A percentile compares a stretch with the other conserved stretches of the same genome.
Conservation (phyloP, 1,139 yeast genomes). For the Fermentozyma sake region DNA sequence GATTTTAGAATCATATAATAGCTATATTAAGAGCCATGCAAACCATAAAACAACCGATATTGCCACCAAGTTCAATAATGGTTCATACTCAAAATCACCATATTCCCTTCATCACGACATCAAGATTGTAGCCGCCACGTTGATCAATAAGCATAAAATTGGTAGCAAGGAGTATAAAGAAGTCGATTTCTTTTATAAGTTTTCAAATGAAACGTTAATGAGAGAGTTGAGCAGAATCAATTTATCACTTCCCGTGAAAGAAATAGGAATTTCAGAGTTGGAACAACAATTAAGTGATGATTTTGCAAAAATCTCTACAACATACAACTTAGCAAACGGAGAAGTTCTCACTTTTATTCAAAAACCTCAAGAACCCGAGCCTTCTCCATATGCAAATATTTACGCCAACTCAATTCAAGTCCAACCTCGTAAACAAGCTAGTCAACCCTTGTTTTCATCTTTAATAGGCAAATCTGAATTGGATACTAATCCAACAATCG, state of each 20-base stretch:
- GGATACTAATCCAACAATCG: slow-evolving; percentile 59
- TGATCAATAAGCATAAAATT: slow-evolving; percentile 44
- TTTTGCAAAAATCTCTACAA: slow-evolving; percentile 60
- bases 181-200: slow-evolving; percentile 66
- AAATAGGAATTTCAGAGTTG: slow-evolving; percentile 21
- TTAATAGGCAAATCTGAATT: slow-evolving; percentile 57
- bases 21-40: slow-evolving; percentile 25
- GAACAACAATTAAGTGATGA: slow-evolving; percentile 43
- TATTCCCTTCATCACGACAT: slow-evolving; percentile 71
- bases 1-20: slow-evolving; percentile 39
- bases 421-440: slow-evolving; percentile 23
- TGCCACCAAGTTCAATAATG: slow-evolving; percentile 14
- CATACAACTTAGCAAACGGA: slow-evolving; percentile 55
- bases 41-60: slow-evolving; percentile 18
- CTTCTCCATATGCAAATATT: slow-evolving; percentile 14
- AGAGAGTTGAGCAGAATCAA: slow-evolving; percentile 58
- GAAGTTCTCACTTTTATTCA: slow-evolving; percentile 50
- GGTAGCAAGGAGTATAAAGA: slow-evolving; percentile 56
- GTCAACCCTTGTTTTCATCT: slow-evolving; percentile 68
- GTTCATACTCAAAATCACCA: slow-evolving; percentile 36
- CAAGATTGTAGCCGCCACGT: slow-evolving; percentile 54
- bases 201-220: slow-evolving; percentile 63
- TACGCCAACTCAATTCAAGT: slow-evolving; percentile 17
- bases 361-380: slow-evolving; percentile 27
- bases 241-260: slow-evolving; percentile 8